phyloP scores from a whole-genome alignment of 2,329 filamentous ascomycete genomes.

The Colletotrichum spinosum region DNA sequence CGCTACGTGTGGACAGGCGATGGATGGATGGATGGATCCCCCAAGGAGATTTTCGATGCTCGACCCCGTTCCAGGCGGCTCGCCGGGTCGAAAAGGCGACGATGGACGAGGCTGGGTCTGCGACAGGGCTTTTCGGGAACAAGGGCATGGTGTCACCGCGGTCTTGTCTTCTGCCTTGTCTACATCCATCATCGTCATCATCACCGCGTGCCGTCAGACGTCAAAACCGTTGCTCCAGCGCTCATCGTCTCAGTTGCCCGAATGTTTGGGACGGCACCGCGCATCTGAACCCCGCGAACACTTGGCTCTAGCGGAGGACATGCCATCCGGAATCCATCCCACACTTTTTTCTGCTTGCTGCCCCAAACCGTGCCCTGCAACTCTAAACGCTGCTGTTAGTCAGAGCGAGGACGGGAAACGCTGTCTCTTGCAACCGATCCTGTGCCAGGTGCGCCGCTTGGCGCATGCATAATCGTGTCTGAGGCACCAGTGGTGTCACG shows the following conservation, averaged over 20 bases:
- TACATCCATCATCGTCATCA: too few relatives aligned
- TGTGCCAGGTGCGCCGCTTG: slow-evolving; percentile 37
- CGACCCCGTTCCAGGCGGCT: neutral
- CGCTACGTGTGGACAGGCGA: too few relatives aligned
- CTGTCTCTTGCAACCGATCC: slow-evolving; percentile 24
- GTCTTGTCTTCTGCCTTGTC: too few relatives aligned
- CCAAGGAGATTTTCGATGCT: neutral
- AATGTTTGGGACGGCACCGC: neutral
- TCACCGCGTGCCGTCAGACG: too few relatives aligned
- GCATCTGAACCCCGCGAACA: slow-evolving; percentile 22
- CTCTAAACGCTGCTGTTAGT: slow-evolving; percentile 7
- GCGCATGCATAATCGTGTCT: slow-evolving; percentile 37
- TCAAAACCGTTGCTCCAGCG: too few relatives aligned
- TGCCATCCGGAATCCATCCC: slow-evolving; percentile 26
- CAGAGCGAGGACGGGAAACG: neutral
- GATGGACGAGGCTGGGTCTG: too few relatives aligned
- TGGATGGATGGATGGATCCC: neutral
- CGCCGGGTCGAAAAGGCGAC: too few relatives aligned
- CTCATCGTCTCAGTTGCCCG: slow-evolving; percentile 1
- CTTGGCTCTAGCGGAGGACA: slow-evolving; percentile 36
- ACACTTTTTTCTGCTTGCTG: neutral
- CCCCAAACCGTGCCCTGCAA: slow-evolving; percentile 8
- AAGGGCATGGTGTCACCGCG: too few relatives aligned
- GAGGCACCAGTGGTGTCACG: slow-evolving; percentile 38
- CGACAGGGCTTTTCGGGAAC: too few relatives aligned